Base-by-base conservation (phyloP, 2,329 filamentous ascomycete genomes). In the Epichloe amarillans region DNA sequence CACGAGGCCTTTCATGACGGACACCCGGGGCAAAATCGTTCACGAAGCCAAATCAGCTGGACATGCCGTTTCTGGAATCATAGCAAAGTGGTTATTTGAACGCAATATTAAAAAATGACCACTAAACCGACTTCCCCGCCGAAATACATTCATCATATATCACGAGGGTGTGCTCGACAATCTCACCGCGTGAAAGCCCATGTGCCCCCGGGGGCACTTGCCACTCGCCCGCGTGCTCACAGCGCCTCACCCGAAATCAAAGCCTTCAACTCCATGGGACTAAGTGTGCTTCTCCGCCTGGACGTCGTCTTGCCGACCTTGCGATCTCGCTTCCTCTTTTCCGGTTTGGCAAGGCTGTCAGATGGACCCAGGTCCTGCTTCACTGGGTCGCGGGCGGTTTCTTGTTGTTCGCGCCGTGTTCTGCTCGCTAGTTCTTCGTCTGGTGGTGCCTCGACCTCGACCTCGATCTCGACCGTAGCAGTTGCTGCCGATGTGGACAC, bases 251-350 rank as follows among this genome's bases (percentile, higher is more conserved):
- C 74, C 3, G 68, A 57, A 49, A 83, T 82, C 62, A 86, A 62
- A 43, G 75, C 79, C 66, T 86, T 77, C 61, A 90, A 66, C 66
- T 91, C 86, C 72, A 83, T 84, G 3, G 84, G 81, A 59, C 79
- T 88, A 35, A 91, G 69, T 19, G 86, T 90, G 60, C 84, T 88
- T 63, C 86, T 76, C 61, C 86, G 74, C 61, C 84, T 72, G 53
- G 76, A 83, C 3, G 79, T 72, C 8, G 64, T 71, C 69, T 70
- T 83, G 64, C 62, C 80, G 59, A 64, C 72, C 62, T 69, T 75
- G 63, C 66, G 71, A 60, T 71, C 78, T 41, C 74, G 69, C 61
- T 77, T 77, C 35, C 75, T 69, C 63, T 72, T 72, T 46, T 65
- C 61, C 4, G 65, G 63, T 47, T 58, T 58, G 30, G 30, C 30